phyloP scores from a whole-genome alignment of 163 green algal species.

The Smithsoniella earleae region DNA sequence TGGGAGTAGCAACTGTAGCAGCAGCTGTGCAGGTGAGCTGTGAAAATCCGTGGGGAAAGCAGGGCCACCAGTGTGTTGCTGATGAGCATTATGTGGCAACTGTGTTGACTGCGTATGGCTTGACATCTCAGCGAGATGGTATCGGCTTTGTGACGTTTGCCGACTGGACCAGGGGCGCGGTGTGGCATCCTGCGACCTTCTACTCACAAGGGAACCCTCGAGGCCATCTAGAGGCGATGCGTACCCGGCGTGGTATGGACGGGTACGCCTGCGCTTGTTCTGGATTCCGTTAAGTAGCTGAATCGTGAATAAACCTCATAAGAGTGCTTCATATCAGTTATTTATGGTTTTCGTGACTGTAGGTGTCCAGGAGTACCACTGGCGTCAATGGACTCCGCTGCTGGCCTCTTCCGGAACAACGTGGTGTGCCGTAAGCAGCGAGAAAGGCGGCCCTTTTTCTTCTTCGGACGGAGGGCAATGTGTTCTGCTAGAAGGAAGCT shows the following conservation, averaged over 20 bases:
- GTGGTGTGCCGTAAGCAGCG: too few relatives aligned
- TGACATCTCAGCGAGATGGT: conserved; percentile 34
- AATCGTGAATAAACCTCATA: too few relatives aligned
- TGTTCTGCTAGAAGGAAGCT: neutral
- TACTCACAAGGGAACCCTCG: neutral
- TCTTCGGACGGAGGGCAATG: too few relatives aligned
- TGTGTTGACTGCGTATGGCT: conserved; percentile 49
- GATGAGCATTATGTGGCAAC: conserved; percentile 75
- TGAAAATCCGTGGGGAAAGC: too few relatives aligned
- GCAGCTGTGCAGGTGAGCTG: neutral
- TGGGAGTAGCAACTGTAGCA: too few relatives aligned
- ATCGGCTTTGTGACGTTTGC: conserved; percentile 5
- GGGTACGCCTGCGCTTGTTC: too few relatives aligned
- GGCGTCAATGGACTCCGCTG: neutral
- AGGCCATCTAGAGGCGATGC: neutral
- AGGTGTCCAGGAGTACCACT: neutral
- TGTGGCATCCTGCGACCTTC: neutral
- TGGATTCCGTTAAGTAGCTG: too few relatives aligned
- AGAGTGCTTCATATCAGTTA: too few relatives aligned
- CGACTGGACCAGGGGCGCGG: neutral
- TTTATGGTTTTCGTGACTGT: neutral
- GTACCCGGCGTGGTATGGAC: neutral
- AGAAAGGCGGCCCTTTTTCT: too few relatives aligned
- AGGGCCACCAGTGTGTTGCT: conserved; percentile 43
- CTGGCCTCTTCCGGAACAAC: too few relatives aligned